Base-by-base conservation (phyloP, 164 flowering plant species). In the Nymphaea thermarum region DNA sequence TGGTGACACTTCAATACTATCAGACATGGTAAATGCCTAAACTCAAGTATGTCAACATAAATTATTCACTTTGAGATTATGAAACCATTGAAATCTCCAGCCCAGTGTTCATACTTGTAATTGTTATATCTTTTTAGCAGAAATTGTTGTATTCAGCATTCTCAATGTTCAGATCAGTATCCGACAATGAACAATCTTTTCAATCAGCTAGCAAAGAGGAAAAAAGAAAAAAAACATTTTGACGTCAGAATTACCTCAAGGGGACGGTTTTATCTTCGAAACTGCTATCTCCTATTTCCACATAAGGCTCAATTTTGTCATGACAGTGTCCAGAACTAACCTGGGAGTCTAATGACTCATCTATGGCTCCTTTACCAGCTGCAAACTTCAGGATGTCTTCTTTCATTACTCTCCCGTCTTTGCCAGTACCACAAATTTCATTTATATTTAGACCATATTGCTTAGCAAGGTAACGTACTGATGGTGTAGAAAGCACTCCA, bases 401-500 rank as follows among this genome's bases (percentile, higher is more conserved):
- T 80, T 80, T 86, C 65, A 81, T 71, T 60, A 95, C 82, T 75
- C 96, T 88, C 12, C 98, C 98, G 78, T 86, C 93, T 78, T 79
- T 75, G 65, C 98, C 98, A 70, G 85, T 88, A 74, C 98, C 99
- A 68, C 42, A 69, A 42, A 95, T 84, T 67, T 82, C 86, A 74
- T 79, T 79, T 72, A 95, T 78, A 71, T 85, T 68, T 68, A 90
- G 62, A 74, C 86, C 90, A 76, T 80, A 78, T 55, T 87, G 78
- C 75, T 87, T 92, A 62, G 97, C 96, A 75, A 90, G 81, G 72
- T 79, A 74, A 41, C 96, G 79, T 64, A 92, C 94, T 72, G 87
- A 82, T 59, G 99, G 99, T 3, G 98, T 88, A 66, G 89, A 82
- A 64, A 83, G 73, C 65, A 80, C 87, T 70, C 84, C 87, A 66